Evolutionary conservation across 2,329 filamentous ascomycete species (phyloP).

Genomic region (Fusarium sp.): DNA sequence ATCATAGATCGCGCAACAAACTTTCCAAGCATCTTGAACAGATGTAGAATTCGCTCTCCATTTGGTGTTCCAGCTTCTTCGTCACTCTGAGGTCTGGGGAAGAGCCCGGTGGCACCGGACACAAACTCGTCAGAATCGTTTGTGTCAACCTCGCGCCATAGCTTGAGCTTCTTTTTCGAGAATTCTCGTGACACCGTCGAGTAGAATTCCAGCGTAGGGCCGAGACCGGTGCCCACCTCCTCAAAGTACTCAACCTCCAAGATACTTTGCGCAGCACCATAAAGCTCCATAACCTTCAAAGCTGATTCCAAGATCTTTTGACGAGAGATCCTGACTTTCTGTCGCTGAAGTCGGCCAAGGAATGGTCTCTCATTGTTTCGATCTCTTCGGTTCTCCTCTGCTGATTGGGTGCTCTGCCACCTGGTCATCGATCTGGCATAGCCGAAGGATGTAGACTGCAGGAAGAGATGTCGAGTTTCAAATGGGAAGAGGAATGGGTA

Average conservation of each 20-base stretch:
- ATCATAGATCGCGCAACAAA: conserved; percentile 99
- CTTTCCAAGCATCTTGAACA: conserved; percentile 95
- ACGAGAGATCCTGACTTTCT: conserved; percentile 97
- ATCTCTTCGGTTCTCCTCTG: conserved; percentile 83
- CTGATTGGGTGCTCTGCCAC: conserved; percentile 92
- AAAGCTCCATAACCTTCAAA: conserved; percentile 98
- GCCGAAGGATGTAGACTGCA: conserved; percentile 97
- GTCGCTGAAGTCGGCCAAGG: conserved; percentile 88
- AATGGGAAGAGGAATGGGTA: conserved; percentile 99
- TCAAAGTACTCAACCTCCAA: conserved; percentile 99
- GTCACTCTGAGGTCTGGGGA: conserved; percentile 89
- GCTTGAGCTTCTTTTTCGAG: conserved; percentile 94
- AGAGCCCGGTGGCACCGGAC: conserved; percentile 84
- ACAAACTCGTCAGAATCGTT: conserved; percentile 81
- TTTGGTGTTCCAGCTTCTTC: conserved; percentile 79
- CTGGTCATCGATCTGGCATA: conserved; percentile 97
- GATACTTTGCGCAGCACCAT: conserved; percentile 95
- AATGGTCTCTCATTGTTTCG: conserved; percentile 91
- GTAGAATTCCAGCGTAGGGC: conserved; percentile 97
- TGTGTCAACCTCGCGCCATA: conserved; percentile 93
- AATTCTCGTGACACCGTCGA: conserved; percentile 97
- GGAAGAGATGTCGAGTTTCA: conserved; percentile 94
- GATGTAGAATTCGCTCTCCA: conserved; percentile 85
- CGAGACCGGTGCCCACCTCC: conserved; percentile 95
- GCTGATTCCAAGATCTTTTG: conserved; percentile 96